Evolutionary conservation across 176 grass and related monocot species (phyloP).

Genomic region (Aegilops tauschii): DNA sequence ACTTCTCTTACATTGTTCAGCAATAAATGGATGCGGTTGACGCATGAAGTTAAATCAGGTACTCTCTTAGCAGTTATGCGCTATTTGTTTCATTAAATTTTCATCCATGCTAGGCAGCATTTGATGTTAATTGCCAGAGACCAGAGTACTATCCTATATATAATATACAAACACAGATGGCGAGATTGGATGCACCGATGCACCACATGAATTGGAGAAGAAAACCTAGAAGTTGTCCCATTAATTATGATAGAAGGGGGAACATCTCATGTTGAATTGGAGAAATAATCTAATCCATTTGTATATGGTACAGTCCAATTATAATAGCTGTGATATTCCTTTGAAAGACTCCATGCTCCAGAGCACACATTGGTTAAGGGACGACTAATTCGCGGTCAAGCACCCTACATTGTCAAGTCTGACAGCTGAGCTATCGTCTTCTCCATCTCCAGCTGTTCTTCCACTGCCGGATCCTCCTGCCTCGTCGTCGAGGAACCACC

Average conservation of each 20-base stretch:
- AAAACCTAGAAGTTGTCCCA: neutral
- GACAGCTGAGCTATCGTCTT: neutral
- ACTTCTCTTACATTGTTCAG: slow-evolving; percentile 49
- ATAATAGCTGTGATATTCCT: neutral
- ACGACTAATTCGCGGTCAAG: neutral
- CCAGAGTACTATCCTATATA: neutral
- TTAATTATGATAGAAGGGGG: neutral
- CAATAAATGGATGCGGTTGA: slow-evolving; percentile 86
- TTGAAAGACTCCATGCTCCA: neutral
- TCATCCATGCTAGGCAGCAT: slow-evolving; percentile 4
- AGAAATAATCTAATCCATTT: neutral
- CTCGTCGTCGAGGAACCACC: too few relatives aligned
- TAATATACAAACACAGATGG: neutral
- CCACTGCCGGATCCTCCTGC: too few relatives aligned
- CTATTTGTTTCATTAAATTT: slow-evolving; percentile 19
- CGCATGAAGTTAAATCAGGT: slow-evolving; percentile 88
- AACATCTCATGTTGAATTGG: neutral
- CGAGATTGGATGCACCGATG: slow-evolving; percentile 12
- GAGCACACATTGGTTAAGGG: neutral
- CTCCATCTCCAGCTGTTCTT: too few relatives aligned
- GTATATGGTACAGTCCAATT: neutral
- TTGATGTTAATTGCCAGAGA: neutral
- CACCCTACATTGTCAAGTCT: neutral
- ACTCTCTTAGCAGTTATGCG: slow-evolving; percentile 30
- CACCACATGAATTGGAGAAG: slow-evolving; percentile 16